These are phyloP conservation scores for Colletotrichum sp. DNA, from an alignment of 2,329 filamentous ascomycete species.

Conservation along the genomic window DNA sequence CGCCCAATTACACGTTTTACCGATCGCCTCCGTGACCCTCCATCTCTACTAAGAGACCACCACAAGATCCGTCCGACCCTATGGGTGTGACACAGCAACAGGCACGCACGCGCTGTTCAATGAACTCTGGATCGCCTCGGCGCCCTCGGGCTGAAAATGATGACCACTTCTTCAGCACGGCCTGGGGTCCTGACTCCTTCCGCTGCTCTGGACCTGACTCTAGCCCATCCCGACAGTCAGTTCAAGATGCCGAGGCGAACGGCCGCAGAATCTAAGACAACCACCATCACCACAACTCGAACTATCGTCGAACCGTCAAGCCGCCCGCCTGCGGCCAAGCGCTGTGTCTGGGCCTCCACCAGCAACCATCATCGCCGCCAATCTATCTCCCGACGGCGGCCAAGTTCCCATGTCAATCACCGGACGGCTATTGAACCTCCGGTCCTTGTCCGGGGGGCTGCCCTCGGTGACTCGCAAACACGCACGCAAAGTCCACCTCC, in stretches of 20 bases:
- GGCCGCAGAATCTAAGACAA: neutral
- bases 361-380: neutral
- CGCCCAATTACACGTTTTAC: neutral
- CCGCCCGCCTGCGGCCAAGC: neutral
- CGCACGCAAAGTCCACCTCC: neutral
- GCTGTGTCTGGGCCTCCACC: neutral
- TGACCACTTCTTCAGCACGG: neutral
- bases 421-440: neutral
- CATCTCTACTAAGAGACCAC: neutral
- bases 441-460: neutral
- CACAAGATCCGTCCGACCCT: neutral
- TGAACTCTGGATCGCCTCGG: neutral
- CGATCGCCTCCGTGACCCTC: slow-evolving; percentile 8
- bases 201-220: neutral
- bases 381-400: neutral
- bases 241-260: neutral
- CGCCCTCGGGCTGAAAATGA: neutral
- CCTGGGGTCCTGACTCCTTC: neutral
- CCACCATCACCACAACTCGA: neutral
- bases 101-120: neutral
- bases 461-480: neutral
- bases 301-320: neutral
- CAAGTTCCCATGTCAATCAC: neutral
- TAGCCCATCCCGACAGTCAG: neutral
- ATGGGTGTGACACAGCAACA: neutral